Conservation (phyloP, 2,329 filamentous ascomycete genomes). For the Ophiocordyceps camponoti-rufipedis region DNA sequence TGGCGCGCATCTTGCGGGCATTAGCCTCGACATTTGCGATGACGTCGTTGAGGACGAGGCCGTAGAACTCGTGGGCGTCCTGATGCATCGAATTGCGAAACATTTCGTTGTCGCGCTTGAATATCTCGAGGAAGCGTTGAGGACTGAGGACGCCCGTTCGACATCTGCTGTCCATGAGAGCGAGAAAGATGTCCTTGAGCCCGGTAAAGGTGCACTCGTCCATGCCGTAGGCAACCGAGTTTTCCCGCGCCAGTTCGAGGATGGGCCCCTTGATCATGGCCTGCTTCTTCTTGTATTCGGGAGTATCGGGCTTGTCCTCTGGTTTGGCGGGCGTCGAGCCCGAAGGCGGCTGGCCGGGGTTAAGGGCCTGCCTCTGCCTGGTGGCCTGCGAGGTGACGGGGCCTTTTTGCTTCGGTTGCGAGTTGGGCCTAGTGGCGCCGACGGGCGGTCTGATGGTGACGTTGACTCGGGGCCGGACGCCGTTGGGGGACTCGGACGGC, state of each 20-base stretch:
- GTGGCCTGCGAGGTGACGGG: conserved; percentile 35
- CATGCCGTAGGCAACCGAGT: conserved; percentile 71
- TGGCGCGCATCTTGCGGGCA: conserved; percentile 41
- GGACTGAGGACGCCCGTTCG: conserved; percentile 84
- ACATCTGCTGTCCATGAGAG: conserved; percentile 62
- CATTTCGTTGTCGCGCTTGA: conserved; percentile 91
- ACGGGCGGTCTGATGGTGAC: conserved; percentile 41
- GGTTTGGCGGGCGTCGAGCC: conserved; percentile 42
- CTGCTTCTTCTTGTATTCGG: conserved; percentile 96
- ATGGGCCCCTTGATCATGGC: conserved; percentile 78
- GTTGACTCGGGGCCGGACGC: conserved; percentile 33
- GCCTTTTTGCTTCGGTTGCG: conserved; percentile 29
- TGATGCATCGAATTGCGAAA: conserved; percentile 96
- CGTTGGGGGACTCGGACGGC: conserved; percentile 50
- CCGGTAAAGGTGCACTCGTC: conserved; percentile 87
- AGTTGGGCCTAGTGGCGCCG: conserved; percentile 23
- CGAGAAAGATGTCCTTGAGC: conserved; percentile 89
- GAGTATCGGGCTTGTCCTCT: conserved; percentile 86
- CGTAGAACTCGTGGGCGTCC: conserved; percentile 94
- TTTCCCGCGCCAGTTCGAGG: conserved; percentile 68
- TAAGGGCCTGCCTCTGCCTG: conserved; percentile 36
- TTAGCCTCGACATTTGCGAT: conserved; percentile 88
- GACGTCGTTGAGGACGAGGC: conserved; percentile 86
- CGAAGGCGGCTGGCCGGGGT: conserved; percentile 29
- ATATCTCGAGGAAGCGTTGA: conserved; percentile 80